Conservation (phyloP, 176 grass and related monocot genomes). For the Lolium perenne region DNA sequence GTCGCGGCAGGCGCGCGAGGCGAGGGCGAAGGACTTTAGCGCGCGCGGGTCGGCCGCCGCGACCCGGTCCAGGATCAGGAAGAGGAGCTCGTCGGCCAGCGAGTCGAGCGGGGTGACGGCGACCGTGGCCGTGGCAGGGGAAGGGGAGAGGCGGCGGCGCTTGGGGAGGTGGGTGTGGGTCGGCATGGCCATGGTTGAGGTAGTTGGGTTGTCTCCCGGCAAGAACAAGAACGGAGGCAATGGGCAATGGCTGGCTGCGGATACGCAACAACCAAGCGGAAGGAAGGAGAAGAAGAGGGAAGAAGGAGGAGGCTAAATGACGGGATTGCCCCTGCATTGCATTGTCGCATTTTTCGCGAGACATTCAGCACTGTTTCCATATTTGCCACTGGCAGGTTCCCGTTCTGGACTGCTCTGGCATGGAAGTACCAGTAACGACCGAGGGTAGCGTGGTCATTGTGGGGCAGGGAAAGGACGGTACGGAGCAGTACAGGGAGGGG, state of each 20-base stretch:
- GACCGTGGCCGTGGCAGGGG: neutral
- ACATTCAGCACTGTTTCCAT: neutral
- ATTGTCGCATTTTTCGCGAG: neutral
- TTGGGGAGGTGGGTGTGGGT: neutral
- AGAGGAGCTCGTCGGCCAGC: constrained; percentile 78
- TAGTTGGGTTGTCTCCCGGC: neutral
- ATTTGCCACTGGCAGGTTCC: neutral
- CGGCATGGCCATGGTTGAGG: constrained; percentile 13
- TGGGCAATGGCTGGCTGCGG: constrained; percentile 8
- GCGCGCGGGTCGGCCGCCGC: constrained; percentile 53
- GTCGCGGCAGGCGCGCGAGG: constrained; percentile 71
- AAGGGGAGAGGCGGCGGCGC: constrained; percentile 29
- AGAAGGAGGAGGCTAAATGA: neutral
- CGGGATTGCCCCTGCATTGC: neutral
- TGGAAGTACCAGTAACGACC: rapidly evolving
- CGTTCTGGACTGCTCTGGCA: neutral
- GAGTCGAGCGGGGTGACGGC: constrained; percentile 17
- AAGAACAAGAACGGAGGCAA: neutral
- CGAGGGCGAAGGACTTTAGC: constrained; percentile 76
- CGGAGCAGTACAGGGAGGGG: constrained; percentile 16
- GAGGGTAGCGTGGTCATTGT: neutral
- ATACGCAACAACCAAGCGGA: neutral
- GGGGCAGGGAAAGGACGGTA: neutral
- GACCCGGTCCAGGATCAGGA: constrained; percentile 69
- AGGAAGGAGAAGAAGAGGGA: neutral